Conservation (phyloP, 2,329 filamentous ascomycete genomes). For the Aspergillus ochraceus region DNA sequence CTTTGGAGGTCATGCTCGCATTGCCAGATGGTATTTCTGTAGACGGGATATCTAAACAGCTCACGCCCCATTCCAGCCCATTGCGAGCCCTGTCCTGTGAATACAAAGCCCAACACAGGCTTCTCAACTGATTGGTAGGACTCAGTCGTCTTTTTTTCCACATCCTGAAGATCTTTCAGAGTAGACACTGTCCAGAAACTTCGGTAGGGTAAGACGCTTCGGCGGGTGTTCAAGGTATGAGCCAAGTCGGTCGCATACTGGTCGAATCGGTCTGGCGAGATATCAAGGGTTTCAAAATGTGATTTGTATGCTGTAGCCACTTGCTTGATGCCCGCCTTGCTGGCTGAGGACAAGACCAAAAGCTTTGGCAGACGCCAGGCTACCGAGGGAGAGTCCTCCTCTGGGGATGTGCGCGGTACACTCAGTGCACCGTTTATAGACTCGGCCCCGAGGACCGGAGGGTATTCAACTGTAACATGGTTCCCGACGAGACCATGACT, state of each 20-base stretch:
- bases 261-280: neutral
- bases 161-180: neutral
- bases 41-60: conserved; percentile 16
- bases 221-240: neutral
- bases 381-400: neutral
- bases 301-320: neutral
- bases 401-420: neutral
- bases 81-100: conserved; percentile 42
- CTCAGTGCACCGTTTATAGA: neutral
- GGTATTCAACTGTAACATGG: neutral
- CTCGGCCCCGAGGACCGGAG: neutral
- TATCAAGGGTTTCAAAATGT: neutral
- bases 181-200: neutral
- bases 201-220: neutral
- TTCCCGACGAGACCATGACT: neutral
- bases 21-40: neutral
- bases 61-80: conserved; percentile 36
- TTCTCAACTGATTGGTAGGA: neutral
- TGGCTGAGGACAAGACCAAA: neutral
- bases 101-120: conserved; percentile 33
- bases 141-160: neutral
- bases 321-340: neutral
- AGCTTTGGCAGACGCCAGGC: neutral
- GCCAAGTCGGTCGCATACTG: neutral
- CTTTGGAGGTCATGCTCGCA: conserved; percentile 12